Evolutionary conservation across 768 basidiomycete species (phyloP).

Genomic region (Termitomyces sp.): DNA sequence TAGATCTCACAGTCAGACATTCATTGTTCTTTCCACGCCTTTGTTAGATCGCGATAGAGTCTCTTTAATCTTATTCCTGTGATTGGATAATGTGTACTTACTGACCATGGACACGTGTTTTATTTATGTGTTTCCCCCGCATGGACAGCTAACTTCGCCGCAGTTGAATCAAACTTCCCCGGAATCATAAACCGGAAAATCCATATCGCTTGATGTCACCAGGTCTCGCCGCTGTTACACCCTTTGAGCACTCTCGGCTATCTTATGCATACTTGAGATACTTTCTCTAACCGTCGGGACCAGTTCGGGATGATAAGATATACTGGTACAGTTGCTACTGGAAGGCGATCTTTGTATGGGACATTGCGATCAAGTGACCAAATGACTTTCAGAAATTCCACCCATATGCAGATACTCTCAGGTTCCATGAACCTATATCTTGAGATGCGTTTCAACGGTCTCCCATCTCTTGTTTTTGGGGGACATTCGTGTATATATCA

Average conservation of each 20-base stretch:
- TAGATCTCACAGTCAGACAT: slow-evolving; percentile 2
- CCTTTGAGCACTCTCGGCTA: slow-evolving; percentile 8
- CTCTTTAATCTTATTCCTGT: slow-evolving; percentile 23
- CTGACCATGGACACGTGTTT: slow-evolving; percentile 4
- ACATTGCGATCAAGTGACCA: slow-evolving; percentile 28
- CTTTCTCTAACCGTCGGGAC: slow-evolving; percentile 1
- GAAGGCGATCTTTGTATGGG: slow-evolving; percentile 16
- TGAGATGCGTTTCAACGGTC: not conserved
- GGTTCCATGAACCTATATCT: slow-evolving; percentile 26
- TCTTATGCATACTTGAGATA: not conserved
- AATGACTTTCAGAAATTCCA: slow-evolving; percentile 18
- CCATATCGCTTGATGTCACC: slow-evolving; percentile 8
- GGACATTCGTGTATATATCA: not conserved
- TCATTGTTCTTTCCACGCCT: slow-evolving; percentile 5
- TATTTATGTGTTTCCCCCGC: slow-evolving; percentile 2
- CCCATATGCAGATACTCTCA: slow-evolving; percentile 21
- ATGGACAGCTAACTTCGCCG: not conserved
- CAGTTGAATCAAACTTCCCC: not conserved
- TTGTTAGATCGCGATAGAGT: slow-evolving; percentile 18
- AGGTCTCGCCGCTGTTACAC: slow-evolving; percentile 3
- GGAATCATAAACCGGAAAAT: not conserved
- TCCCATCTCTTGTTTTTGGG: not conserved
- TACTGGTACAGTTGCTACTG: not conserved
- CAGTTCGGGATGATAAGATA: slow-evolving; percentile 6
- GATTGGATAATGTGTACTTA: slow-evolving; percentile 31